Evolutionary conservation across 2,329 filamentous ascomycete genomes (phyloP).

Genomic region (Penicillium sp.): DNA sequence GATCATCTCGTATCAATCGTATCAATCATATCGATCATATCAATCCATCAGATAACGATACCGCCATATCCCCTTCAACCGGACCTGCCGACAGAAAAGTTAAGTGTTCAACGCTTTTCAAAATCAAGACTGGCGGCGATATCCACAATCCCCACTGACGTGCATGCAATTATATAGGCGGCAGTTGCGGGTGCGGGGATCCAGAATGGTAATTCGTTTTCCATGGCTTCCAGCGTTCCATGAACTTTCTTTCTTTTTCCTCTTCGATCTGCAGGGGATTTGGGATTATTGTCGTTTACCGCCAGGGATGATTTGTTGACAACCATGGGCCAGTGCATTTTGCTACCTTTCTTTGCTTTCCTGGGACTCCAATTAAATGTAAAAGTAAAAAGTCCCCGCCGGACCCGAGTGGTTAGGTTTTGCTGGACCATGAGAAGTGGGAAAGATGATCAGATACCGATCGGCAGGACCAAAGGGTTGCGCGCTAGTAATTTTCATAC

Average conservation of each 20-base stretch:
- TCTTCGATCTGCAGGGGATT: neutral
- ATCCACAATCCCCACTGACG: neutral
- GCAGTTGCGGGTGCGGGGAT: conserved; percentile 5
- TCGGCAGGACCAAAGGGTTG: neutral
- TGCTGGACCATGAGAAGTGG: neutral
- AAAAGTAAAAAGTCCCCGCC: neutral
- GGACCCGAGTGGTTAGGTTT: neutral
- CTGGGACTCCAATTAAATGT: neutral
- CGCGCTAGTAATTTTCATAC: conserved; percentile 14
- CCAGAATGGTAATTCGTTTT: neutral
- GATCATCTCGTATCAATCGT: neutral
- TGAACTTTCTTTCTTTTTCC: neutral
- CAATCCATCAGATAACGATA: conserved; percentile 9
- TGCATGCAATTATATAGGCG: neutral
- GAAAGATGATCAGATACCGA: conserved; percentile 13
- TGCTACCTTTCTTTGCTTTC: neutral
- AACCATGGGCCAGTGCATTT: neutral
- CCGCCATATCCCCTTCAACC: neutral
- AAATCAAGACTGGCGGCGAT: neutral
- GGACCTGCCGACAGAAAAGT: neutral
- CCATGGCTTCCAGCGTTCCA: neutral
- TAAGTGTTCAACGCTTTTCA: neutral
- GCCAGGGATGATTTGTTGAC: neutral
- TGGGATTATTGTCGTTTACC: neutral
- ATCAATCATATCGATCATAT: conserved; percentile 11